Evolutionary conservation across 2,329 filamentous ascomycete genomes (phyloP), one percentile per base, ranked within the genome.

Genomic region (Ceratocystis huliohia): DNA sequence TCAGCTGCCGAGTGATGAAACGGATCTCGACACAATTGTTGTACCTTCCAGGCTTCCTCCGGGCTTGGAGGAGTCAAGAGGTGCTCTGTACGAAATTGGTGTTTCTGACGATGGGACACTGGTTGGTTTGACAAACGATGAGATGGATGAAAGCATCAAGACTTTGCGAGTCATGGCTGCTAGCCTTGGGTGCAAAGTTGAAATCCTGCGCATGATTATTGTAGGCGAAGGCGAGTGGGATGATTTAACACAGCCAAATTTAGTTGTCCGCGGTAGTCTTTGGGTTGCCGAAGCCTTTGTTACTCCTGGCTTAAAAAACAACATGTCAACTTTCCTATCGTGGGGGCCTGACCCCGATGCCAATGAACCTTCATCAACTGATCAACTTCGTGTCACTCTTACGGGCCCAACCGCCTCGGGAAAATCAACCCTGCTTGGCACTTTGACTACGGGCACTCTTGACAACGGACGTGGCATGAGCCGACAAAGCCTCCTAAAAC

Each of bases 401-500:
- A 91, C 89, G 0, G 94, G 94, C 0, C 88, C 92, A 7, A 96
- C 91, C 8, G 90, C 88, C 61, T 94, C 90, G 57, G 94, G 94
- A 0, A 99, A 99, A 75, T 96, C 93, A 1, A 95, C 89, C 41
- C 77, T 99, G 25, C 76, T 99, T 0, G 94, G 94, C 0, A 96
- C 90, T 0, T 76, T 99, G 30, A 93, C 90, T 0, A 96, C 91
- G 0, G 91, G 91, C 1, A 88, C 87, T 1, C 78, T 96, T 20
- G 94, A 99, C 73, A 96, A 97, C 74, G 93, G 93, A 0, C 82
- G 92, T 69, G 94, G 94, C 0, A 94, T 91, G 73, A 96, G 91
- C 73, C 84, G 94, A 65, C 79, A 96, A 30, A 93, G 89, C 72
- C 81, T 97, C 63, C 79, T 99, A 37, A 96, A 91, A 73, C 94